Conservation (phyloP, 2,329 filamentous ascomycete genomes). For the Lecanosticta acicola region DNA sequence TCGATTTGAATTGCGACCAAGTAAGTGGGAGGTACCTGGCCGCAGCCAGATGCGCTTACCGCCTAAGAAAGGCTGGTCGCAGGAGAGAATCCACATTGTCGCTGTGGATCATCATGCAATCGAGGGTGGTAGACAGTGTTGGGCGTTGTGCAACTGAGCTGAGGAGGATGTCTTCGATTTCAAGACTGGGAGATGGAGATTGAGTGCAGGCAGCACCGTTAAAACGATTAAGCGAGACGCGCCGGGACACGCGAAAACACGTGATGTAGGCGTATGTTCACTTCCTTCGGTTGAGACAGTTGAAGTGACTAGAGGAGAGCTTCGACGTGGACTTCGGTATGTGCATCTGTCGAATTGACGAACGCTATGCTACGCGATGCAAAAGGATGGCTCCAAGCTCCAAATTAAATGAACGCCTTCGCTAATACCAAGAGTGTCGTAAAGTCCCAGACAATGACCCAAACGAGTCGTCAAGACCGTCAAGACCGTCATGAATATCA, state of each 20-base stretch:
- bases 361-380: background rate
- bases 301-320: background rate
- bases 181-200: too few species aligned
- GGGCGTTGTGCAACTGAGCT: too few species aligned
- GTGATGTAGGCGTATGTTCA: background rate
- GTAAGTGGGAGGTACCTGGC: conserved; percentile 24
- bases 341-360: background rate
- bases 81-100: conserved; percentile 52
- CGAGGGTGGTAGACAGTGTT: too few species aligned
- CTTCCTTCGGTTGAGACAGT: background rate
- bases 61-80: conserved; percentile 50
- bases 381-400: background rate
- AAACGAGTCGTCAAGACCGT: too few species aligned
- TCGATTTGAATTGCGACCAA: conserved; percentile 64
- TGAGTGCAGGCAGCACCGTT: background rate
- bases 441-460: too few species aligned
- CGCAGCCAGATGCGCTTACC: conserved; percentile 35
- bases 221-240: background rate
- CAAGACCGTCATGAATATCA: too few species aligned
- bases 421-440: conserved; percentile 1
- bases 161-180: background rate
- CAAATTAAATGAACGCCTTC: background rate
- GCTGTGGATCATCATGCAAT: background rate
- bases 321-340: background rate
- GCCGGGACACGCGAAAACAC: background rate